phyloP scores from a whole-genome alignment of 2,329 filamentous ascomycete genomes.

The Cercospora citrullina region DNA sequence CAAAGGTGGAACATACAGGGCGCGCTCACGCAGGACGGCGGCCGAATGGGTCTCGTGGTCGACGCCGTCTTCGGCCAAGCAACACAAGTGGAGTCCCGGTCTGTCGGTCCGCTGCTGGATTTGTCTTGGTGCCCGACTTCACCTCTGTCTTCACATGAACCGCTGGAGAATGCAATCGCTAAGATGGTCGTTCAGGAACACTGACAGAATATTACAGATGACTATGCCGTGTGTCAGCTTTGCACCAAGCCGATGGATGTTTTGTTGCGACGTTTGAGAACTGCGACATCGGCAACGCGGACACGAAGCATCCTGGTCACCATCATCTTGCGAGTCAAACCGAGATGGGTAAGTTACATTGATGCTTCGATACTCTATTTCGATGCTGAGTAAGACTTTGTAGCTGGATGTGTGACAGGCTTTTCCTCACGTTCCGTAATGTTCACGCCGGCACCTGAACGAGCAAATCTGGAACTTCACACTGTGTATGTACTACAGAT shows the following conservation, averaged over 20 bases:
- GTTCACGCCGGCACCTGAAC: neutral
- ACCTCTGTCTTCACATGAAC: neutral
- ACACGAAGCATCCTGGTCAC: neutral
- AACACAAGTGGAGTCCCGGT: neutral
- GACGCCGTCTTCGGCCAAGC: conserved; percentile 3
- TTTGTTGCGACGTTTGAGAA: neutral
- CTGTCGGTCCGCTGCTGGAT: neutral
- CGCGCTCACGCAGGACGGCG: neutral
- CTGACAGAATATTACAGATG: neutral
- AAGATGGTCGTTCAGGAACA: neutral
- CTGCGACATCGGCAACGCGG: neutral
- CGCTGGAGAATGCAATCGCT: neutral
- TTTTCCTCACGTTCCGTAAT: neutral
- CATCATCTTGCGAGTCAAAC: neutral
- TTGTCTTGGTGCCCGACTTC: neutral
- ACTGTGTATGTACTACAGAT: neutral
- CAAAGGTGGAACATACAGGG: neutral
- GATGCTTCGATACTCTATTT: neutral
- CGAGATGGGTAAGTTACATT: neutral
- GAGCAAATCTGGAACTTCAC: neutral
- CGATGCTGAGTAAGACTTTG: neutral
- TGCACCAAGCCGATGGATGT: too few relatives aligned
- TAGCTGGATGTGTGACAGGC: neutral
- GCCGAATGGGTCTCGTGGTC: neutral
- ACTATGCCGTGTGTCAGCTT: neutral